Evolutionary conservation across 179 eudicot genomes (phyloP).

Genomic region (Silene noctiflora): DNA sequence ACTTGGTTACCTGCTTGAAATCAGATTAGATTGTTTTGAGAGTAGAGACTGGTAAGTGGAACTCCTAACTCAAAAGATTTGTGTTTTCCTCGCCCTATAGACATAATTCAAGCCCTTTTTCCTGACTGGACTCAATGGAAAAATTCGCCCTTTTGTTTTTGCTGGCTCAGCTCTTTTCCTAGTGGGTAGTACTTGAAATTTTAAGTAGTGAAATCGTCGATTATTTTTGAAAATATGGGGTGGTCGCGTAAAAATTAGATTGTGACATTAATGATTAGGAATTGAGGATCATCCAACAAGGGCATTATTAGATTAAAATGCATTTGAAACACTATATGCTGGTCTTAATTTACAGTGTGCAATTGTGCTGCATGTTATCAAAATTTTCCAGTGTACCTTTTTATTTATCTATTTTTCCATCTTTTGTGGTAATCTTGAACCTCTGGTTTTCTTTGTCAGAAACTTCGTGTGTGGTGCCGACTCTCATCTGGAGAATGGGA

Average conservation of each 20-base stretch:
- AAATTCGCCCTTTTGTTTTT: background rate
- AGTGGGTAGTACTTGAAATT: too few relatives aligned
- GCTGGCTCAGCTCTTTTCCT: background rate
- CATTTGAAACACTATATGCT: background rate
- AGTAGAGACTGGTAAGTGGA: too few relatives aligned
- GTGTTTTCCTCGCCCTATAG: too few relatives aligned
- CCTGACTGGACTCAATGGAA: background rate
- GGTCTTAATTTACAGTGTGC: background rate
- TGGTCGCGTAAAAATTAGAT: background rate
- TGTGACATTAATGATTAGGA: background rate
- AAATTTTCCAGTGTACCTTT: background rate
- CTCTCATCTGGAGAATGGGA: constrained; percentile 66
- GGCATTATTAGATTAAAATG: background rate
- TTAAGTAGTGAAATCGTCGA: background rate
- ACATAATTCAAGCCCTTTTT: background rate
- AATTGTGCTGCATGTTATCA: background rate
- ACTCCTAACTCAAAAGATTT: too few relatives aligned
- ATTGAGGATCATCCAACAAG: background rate
- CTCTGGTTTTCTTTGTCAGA: constrained; percentile 42
- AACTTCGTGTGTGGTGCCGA: constrained; percentile 83
- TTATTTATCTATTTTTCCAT: background rate
- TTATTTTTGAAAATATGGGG: too few relatives aligned
- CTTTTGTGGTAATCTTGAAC: constrained; percentile 21
- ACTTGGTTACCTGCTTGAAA: background rate
- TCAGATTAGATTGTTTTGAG: background rate